Base-by-base conservation (phyloP, 148 eudicot species). In the Linanthus parryae region DNA sequence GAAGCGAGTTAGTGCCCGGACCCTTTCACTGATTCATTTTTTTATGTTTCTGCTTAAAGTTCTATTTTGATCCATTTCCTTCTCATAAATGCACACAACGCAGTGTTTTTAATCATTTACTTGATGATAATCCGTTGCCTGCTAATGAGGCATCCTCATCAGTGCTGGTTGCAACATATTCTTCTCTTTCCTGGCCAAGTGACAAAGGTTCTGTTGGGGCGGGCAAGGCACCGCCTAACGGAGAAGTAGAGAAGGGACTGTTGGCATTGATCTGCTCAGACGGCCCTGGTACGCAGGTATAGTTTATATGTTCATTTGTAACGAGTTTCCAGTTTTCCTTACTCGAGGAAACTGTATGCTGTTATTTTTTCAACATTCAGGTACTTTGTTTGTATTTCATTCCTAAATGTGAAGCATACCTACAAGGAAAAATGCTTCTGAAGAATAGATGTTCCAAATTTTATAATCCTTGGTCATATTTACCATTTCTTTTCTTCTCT, bases 211-310 rank as follows among this genome's bases (percentile, higher is more conserved):
- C 68, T 55, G 61, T 66, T 40, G 81, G 76, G 35, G 85, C 84
- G 26, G 81, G 72, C 42, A 84, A 75, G 68, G 63, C 65, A 71
- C 72, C 80, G 1, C 17, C 48, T 36, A 71, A 27, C 73, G 77
- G 73, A 54, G 94, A 89, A 79, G 49, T 70, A 37, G 97, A 84
- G 62, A 89, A 89, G 70, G 89, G 97, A 28, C 70, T 89, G 71
- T 54, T 89, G 48, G 79, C 94, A 47, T 58, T 89, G 31, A 53
- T 84, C 52, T 73, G 73, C 30, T 77, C 85, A 20, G 97, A 89
- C 54, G 60, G 67, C 48, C 90, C 97, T 60, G 97, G 94, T 65
- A 72, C 84, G 59, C 94, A 82, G 97, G 97, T 88, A 17, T 43
- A 26, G 22, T 41, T 41, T 41, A 16, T 41, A 15, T 41, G 19